These are phyloP conservation scores for Colletotrichum sp. DNA, from an alignment of 2,329 filamentous ascomycete genomes.

Conservation along the genomic window DNA sequence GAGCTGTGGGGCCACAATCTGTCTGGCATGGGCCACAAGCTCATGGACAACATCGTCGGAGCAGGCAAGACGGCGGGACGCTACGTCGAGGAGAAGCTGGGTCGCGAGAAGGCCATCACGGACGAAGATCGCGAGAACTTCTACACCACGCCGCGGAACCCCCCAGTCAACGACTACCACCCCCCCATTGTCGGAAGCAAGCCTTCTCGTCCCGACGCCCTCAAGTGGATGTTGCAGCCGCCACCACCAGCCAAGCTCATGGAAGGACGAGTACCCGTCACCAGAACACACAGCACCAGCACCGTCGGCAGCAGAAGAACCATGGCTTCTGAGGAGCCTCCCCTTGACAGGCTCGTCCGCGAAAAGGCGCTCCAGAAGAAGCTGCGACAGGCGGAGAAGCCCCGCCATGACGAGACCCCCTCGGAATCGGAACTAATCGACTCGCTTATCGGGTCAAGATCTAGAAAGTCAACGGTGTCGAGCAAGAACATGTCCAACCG, in stretches of 20 bases:
- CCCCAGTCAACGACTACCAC: constrained; percentile 85
- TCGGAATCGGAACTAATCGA: constrained; percentile 51
- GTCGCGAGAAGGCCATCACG: constrained; percentile 57
- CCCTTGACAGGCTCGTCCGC: constrained; percentile 47
- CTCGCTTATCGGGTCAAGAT: constrained; percentile 37
- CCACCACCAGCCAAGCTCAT: constrained; percentile 90
- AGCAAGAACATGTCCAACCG: constrained; percentile 30
- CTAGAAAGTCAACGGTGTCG: constrained; percentile 17
- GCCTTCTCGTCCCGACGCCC: constrained; percentile 71
- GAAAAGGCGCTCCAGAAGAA: constrained; percentile 53
- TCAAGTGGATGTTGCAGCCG: constrained; percentile 91
- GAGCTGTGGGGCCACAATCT: constrained; percentile 78
- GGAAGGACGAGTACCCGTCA: constrained; percentile 81
- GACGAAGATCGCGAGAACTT: constrained; percentile 60
- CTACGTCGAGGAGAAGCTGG: constrained; percentile 56
- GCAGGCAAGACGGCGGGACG: constrained; percentile 61
- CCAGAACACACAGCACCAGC: constrained; percentile 63
- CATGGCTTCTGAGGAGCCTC: constrained; percentile 43
- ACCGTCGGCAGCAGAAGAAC: constrained; percentile 56
- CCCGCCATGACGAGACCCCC: constrained; percentile 30
- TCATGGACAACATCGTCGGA: constrained; percentile 64
- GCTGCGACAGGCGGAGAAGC: constrained; percentile 41
- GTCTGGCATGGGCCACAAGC: constrained; percentile 56
- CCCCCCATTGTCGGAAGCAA: constrained; percentile 83
- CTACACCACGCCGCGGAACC: constrained; percentile 66